Evolutionary conservation across 108 stramenopile genomes (phyloP), one percentile per base, ranked within the genome.

Genomic region (Skeletonema menzelii): DNA sequence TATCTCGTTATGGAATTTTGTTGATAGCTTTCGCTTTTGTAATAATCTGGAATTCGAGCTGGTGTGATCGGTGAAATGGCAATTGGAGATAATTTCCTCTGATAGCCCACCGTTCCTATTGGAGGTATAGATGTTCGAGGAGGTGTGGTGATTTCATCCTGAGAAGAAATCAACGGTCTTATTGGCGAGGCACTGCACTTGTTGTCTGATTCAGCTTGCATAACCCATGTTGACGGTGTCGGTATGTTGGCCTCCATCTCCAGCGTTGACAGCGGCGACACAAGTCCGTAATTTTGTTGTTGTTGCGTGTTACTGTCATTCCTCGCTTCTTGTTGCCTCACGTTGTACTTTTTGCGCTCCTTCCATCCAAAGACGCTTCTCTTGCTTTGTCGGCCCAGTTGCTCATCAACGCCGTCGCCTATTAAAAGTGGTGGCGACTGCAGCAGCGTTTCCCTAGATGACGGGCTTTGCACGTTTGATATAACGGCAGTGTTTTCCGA

Each of bases 311-410:
- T 53, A 8, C 22, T 53, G 49, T 53, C 22, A 53, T 53, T 53
- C 19, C 22, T 53, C 40, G 5, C 40, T 53, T 53, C 20, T 0
- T 53, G 49, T 8, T 0, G 15, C 22, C 49, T 53, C 3, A 53
- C 49, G 20, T 53, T 53, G 17, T 53, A 53, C 49, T 53, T 53
- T 24, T 53, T 53, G 49, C 49, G 49, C 49, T 53, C 49, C 49
- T 53, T 53, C 6, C 49, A 7, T 10, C 49, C 49, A 22, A 53
- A 53, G 49, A 53, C 24, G 22, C 20, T 22, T 24, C 49, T 53
- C 22, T 53, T 53, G 20, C 49, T 53, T 5, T 22, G 5, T 22
- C 5, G 20, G 7, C 2, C 47, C 1, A 6, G 47, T 7, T 24
- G 49, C 22, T 22, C 49, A 24, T 53, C 20, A 2, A 10, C 49